Percentiles rank a stretch among this genome's conserved stretches.
These are phyloP conservation scores for Lactarius trivialis DNA, from an alignment of 768 basidiomycete genomes.

Conservation along the genomic window DNA sequence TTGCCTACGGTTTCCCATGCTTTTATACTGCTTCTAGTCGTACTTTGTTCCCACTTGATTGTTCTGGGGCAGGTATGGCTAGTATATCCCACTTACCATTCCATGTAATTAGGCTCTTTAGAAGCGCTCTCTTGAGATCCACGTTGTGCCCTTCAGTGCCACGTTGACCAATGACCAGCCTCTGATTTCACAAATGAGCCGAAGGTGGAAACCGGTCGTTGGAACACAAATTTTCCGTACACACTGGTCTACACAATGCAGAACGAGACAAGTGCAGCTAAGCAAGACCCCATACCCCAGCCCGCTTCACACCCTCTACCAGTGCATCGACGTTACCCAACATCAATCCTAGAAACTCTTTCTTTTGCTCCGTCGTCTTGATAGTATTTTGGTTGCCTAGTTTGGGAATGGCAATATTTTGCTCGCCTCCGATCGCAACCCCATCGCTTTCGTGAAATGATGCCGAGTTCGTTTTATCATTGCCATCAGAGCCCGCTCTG, in stretches of 20 bases:
- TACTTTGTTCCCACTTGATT: background rate
- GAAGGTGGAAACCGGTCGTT: background rate
- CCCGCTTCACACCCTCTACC: slow-evolving; percentile 79
- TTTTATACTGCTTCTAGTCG: background rate
- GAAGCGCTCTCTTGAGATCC: background rate
- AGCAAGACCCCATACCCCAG: slow-evolving; percentile 79
- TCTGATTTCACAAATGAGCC: background rate
- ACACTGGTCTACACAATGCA: background rate
- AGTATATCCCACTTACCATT: slow-evolving; percentile 8
- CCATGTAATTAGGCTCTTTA: slow-evolving; percentile 1
- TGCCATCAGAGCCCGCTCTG: background rate
- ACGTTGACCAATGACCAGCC: background rate
- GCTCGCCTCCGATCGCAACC: slow-evolving; percentile 16
- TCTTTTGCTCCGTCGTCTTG: slow-evolving; percentile 75
- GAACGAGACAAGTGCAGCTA: slow-evolving; percentile 20
- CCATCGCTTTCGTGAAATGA: slow-evolving; percentile 9
- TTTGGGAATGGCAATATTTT: slow-evolving; percentile 20
- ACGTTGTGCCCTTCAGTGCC: background rate
- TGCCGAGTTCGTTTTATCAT: background rate
- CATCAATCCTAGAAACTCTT: slow-evolving; percentile 70
- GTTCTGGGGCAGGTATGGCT: background rate
- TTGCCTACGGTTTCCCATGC: background rate
- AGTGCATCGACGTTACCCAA: slow-evolving; percentile 88
- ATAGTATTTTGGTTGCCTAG: slow-evolving; percentile 23
- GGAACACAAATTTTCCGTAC: background rate